Conservation (phyloP, 257 asterid species). For the Plantago major region DNA sequence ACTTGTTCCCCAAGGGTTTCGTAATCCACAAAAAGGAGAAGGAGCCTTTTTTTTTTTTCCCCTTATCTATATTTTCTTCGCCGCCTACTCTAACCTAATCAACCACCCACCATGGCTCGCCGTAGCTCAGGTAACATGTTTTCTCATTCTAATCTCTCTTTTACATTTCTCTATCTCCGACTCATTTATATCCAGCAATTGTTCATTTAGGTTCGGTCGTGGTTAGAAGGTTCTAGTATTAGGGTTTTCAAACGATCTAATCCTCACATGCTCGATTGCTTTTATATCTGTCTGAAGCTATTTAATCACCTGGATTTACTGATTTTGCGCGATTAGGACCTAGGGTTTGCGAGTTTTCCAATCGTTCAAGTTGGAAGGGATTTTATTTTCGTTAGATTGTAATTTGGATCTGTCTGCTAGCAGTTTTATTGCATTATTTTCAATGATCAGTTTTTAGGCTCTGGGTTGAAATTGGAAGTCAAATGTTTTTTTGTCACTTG, state of each 20-base stretch:
- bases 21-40: neutral
- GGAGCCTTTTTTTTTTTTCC: neutral
- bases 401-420: too few relatives aligned
- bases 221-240: neutral
- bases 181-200: neutral
- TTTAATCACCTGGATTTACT: too few relatives aligned
- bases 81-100: neutral
- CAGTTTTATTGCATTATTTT: too few relatives aligned
- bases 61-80: neutral
- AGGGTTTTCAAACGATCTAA: slow-evolving; percentile 2
- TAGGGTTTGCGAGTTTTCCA: too few relatives aligned
- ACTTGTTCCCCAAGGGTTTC: neutral
- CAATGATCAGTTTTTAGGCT: too few relatives aligned
- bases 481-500: too few relatives aligned
- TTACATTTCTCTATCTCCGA: neutral
- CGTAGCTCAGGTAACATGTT: slow-evolving; percentile 67
- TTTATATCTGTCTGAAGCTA: too few relatives aligned
- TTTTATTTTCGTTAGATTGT: too few relatives aligned
- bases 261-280: neutral
- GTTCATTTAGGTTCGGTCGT: neutral
- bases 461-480: too few relatives aligned
- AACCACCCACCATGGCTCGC: slow-evolving; percentile 53
- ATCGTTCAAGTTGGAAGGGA: too few relatives aligned
- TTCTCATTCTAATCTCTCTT: neutral
- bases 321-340: too few relatives aligned